These are phyloP conservation scores for Basipetospora chlamydospora DNA, from an alignment of 2,329 filamentous ascomycete species.

Conservation along the genomic window DNA sequence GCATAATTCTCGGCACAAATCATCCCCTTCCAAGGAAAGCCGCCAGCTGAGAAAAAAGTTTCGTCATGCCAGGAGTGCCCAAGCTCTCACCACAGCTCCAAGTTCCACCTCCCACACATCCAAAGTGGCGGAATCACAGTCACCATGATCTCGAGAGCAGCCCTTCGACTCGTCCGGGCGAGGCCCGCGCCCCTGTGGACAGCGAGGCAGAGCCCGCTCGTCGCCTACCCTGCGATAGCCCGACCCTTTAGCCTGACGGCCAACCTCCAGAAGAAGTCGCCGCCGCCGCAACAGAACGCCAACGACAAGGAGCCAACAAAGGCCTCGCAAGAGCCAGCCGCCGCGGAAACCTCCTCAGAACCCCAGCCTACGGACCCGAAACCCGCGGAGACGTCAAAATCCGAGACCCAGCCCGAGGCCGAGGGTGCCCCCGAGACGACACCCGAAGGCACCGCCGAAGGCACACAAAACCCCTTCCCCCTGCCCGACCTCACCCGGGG, in stretches of 20 bases:
- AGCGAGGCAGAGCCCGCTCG: not conserved
- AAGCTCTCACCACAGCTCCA: too few relatives aligned
- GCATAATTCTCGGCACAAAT: too few relatives aligned
- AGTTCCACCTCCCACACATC: too few relatives aligned
- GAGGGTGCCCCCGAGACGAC: conserved; percentile 9
- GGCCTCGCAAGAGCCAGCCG: not conserved
- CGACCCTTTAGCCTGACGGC: conserved; percentile 3
- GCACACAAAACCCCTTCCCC: too few relatives aligned
- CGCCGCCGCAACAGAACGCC: not conserved
- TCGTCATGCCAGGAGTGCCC: too few relatives aligned
- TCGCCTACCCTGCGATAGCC: not conserved
- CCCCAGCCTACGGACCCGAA: conserved; percentile 8
- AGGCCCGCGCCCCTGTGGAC: not conserved
- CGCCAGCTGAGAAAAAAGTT: too few relatives aligned
- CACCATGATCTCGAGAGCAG: conserved; percentile 5
- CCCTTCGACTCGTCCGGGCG: conserved; percentile 1
- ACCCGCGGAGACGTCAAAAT: conserved; percentile 3
- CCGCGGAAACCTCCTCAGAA: not conserved
- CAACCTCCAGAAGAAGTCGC: not conserved
- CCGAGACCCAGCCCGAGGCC: conserved; percentile 6
- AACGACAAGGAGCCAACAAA: not conserved
- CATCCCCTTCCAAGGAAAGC: too few relatives aligned
- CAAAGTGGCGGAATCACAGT: too few relatives aligned
- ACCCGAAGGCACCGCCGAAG: too few relatives aligned
- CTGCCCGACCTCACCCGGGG: conserved; percentile 88